Evolutionary conservation across 192 early-diverging fungal genomes (phyloP).

Genomic region (Gonapodya sp.): DNA sequence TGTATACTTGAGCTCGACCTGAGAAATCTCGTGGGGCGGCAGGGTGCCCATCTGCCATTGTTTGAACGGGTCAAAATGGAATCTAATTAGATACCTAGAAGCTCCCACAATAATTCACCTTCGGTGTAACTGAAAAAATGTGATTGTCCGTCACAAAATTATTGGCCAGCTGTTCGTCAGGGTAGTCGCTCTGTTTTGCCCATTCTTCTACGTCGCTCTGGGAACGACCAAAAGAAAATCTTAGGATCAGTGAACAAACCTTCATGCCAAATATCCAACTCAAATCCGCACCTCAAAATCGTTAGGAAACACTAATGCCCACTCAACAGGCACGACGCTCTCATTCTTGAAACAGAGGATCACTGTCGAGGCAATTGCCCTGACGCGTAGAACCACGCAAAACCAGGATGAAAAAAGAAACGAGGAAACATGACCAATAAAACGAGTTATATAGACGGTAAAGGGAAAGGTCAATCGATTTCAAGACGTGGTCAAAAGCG

Average conservation of each 20-base stretch:
- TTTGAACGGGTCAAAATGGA: neutral
- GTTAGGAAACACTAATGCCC: constrained; percentile 43
- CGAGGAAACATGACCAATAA: no score
- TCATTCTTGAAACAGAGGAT: constrained; percentile 36
- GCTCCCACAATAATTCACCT: constrained; percentile 15
- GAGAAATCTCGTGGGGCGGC: constrained; percentile 29
- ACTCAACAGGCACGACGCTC: constrained; percentile 47
- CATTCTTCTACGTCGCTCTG: constrained; percentile 43
- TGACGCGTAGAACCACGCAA: no score
- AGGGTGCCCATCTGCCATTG: constrained; percentile 26
- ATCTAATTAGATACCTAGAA: constrained; percentile 9
- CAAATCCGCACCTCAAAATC: constrained; percentile 28
- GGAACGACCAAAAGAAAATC: neutral
- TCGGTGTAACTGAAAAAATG: constrained; percentile 37
- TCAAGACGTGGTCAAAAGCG: neutral
- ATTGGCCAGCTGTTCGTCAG: constrained; percentile 39
- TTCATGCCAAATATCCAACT: neutral
- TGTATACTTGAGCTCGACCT: constrained; percentile 34
- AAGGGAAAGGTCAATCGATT: no score
- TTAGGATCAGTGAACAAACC: neutral
- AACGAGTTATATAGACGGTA: no score
- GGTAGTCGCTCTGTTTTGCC: constrained; percentile 45
- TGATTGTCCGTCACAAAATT: constrained; percentile 45
- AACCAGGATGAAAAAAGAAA: no score
- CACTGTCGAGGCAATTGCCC: no score